A percentile compares a stretch with the other conserved stretches of the same genome.
These are phyloP conservation scores for Verticillium dahliae DNA, from an alignment of 2,329 filamentous ascomycete genomes.

Conservation along the genomic window DNA sequence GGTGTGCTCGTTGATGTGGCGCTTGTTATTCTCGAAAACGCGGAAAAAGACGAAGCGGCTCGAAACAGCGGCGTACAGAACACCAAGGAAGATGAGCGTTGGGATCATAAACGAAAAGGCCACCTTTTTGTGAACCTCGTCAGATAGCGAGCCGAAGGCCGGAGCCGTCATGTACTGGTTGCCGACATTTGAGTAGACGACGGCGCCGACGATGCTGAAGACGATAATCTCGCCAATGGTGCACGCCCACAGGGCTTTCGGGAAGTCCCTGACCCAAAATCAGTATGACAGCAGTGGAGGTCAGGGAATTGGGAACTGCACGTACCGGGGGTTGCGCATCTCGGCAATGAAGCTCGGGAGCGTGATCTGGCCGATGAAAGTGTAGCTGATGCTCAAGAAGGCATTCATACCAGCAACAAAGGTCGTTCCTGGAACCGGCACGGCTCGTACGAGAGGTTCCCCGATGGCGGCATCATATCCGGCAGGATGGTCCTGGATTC, in stretches of 20 bases:
- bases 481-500: slow-evolving; percentile 66
- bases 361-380: slow-evolving; percentile 93
- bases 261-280: slow-evolving; percentile 61
- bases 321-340: slow-evolving; percentile 62
- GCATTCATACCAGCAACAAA: slow-evolving; percentile 81
- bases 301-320: neutral
- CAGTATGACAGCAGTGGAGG: neutral
- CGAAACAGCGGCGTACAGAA: slow-evolving; percentile 84
- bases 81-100: slow-evolving; percentile 85
- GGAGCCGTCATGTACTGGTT: slow-evolving; percentile 84
- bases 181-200: slow-evolving; percentile 83
- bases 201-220: slow-evolving; percentile 73
- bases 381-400: slow-evolving; percentile 93
- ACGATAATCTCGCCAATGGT: slow-evolving; percentile 83
- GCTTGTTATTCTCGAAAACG: slow-evolving; percentile 64
- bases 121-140: slow-evolving; percentile 72
- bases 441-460: slow-evolving; percentile 58
- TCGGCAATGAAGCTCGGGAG: slow-evolving; percentile 92
- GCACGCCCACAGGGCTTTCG: slow-evolving; percentile 86
- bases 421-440: slow-evolving; percentile 63
- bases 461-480: slow-evolving; percentile 50
- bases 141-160: slow-evolving; percentile 76
- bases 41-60: slow-evolving; percentile 91
- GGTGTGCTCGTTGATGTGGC: slow-evolving; percentile 76
- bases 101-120: slow-evolving; percentile 94